Evolutionary conservation across 176 grass and related monocot genomes (phyloP), one percentile per base, ranked within the genome.

Genomic region (Juncus inflexus): DNA sequence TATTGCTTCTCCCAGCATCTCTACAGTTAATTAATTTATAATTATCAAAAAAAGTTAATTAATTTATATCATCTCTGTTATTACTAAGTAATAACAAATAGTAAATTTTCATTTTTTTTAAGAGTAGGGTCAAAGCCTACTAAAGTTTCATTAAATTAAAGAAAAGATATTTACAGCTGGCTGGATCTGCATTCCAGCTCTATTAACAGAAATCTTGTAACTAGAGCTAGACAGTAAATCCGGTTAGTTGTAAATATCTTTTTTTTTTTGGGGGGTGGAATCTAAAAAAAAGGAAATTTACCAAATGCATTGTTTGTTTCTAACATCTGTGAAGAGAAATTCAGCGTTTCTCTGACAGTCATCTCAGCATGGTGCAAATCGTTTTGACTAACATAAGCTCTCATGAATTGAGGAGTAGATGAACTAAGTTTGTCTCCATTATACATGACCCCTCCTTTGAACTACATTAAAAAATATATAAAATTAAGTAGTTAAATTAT

Each of bases 321-420:
- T 11, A 96, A 69, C 79, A 96, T 77, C 39, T 73, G 78, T 67
- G 72, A 81, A 56, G 91, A 69, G 64, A 96, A 96, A 75, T 90
- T 75, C 12, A 96, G 73, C 0, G 84, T 96, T 58, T 96, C 91
- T 58, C 76, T 83, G 42, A 90, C 81, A 55, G 91, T 96, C 87
- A 96, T 96, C 76, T 96, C 91, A 37, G 91, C 75, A 78, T 90
- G 91, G 62, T 96, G 91, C 66, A 96, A 85, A 84, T 96, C 87
- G 80, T 78, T 53, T 58, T 96, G 91, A 72, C 91, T 85, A 67
- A 96, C 69, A 75, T 90, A 96, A 61, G 91, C 84, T 70, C 64
- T 76, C 58, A 88, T 53, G 52, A 83, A 84, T 35, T 79, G 74
- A 76, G 83, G 64, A 9, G 52, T 87, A 8, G 84, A 83, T 37